Conservation (phyloP, 331 rosid genomes). For the Malus hybrid region DNA sequence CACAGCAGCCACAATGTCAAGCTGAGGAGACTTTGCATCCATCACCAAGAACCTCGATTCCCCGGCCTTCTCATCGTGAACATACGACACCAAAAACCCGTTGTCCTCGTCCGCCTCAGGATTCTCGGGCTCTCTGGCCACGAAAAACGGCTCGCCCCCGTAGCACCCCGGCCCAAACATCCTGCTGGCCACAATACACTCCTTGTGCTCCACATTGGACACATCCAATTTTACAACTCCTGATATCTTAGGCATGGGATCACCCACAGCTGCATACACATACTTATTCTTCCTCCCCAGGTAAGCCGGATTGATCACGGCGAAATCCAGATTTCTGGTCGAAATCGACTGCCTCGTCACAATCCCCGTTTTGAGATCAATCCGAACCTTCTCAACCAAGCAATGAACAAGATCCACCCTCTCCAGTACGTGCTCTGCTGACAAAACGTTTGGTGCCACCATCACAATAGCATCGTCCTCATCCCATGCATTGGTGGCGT, state of each 20-base stretch:
- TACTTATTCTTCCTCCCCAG: slow-evolving; percentile 41
- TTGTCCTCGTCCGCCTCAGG: slow-evolving; percentile 58
- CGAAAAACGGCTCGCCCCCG: slow-evolving; percentile 85
- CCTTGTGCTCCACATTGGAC: slow-evolving; percentile 26
- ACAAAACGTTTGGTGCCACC: slow-evolving; percentile 70
- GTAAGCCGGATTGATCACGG: slow-evolving; percentile 38
- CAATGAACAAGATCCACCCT: slow-evolving; percentile 62
- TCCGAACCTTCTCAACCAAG: slow-evolving; percentile 58
- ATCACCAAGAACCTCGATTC: slow-evolving; percentile 76
- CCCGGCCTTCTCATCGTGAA: slow-evolving; percentile 60
- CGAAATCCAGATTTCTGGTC: slow-evolving; percentile 64
- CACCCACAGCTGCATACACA: slow-evolving; percentile 65
- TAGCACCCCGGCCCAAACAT: slow-evolving; percentile 65
- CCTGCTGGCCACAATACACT: slow-evolving; percentile 49
- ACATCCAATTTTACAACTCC: slow-evolving; percentile 83
- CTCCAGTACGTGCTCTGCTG: slow-evolving; percentile 70
- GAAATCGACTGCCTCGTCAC: slow-evolving; percentile 57
- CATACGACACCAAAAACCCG: slow-evolving; percentile 62
- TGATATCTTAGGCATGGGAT: slow-evolving; percentile 83
- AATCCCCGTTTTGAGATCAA: slow-evolving; percentile 49
- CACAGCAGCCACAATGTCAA: slow-evolving; percentile 63
- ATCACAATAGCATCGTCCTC: slow-evolving; percentile 55
- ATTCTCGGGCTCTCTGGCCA: slow-evolving; percentile 41
- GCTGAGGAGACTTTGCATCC: slow-evolving; percentile 74
- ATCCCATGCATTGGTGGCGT: slow-evolving; percentile 90